Conservation (phyloP, 2,329 filamentous ascomycete species). For the Colletotrichum spinosum region DNA sequence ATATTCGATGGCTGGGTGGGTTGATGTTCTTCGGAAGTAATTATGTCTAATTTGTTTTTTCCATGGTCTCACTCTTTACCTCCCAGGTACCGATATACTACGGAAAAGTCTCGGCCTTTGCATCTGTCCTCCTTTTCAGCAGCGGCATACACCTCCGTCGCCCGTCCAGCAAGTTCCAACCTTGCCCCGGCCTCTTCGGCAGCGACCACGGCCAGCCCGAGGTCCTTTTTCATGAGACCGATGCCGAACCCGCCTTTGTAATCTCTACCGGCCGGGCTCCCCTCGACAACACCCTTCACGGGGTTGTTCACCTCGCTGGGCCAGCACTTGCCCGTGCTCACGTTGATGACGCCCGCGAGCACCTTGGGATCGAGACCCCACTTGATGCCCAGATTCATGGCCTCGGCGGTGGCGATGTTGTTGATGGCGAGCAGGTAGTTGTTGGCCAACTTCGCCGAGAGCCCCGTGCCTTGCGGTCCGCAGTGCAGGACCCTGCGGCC, state of each 20-base stretch:
- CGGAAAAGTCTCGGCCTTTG: conserved; percentile 82
- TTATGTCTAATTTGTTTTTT: background rate
- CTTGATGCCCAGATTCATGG: conserved; percentile 73
- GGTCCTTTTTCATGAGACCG: conserved; percentile 83
- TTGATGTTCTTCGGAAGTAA: conserved; percentile 13
- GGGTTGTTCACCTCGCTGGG: conserved; percentile 96
- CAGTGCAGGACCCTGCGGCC: conserved; percentile 88
- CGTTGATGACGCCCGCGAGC: conserved; percentile 89
- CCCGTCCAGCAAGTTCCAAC: conserved; percentile 73
- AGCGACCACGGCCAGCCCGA: conserved; percentile 78
- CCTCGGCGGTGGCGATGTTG: conserved; percentile 80
- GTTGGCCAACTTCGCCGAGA: conserved; percentile 95
- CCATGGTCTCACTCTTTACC: conserved; percentile 56
- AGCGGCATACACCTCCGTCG: conserved; percentile 74
- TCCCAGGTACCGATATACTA: conserved; percentile 80
- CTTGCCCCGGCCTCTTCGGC: conserved; percentile 74
- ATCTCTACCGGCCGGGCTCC: conserved; percentile 79
- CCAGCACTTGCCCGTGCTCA: conserved; percentile 95
- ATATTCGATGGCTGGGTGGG: conserved; percentile 17
- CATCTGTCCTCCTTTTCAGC: conserved; percentile 71
- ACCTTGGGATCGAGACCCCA: conserved; percentile 72
- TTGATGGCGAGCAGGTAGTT: conserved; percentile 96
- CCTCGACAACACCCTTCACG: conserved; percentile 83
- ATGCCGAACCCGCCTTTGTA: conserved; percentile 85
- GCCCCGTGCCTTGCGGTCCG: conserved; percentile 84